These are phyloP conservation scores for Nematocida sp. DNA, from an alignment of 371 early-diverging fungal species.

Conservation along the genomic window DNA sequence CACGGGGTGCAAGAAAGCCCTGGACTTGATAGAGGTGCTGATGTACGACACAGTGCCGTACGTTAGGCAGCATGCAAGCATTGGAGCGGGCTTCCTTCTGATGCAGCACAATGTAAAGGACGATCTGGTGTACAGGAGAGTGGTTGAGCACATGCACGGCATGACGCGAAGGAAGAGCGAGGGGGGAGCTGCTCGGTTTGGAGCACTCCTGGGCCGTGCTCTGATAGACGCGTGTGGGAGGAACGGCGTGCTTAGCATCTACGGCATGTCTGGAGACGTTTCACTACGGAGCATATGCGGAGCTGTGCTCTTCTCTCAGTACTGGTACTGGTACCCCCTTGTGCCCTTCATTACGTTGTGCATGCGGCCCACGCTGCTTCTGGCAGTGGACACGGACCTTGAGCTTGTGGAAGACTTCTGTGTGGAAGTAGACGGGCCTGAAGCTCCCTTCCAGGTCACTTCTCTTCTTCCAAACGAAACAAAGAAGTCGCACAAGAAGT, in stretches of 20 bases:
- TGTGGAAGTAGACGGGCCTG: conserved; percentile 36
- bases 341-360: conserved; percentile 52
- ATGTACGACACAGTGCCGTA: conserved; percentile 87
- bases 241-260: conserved; percentile 82
- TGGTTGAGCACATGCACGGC: conserved; percentile 72
- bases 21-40: conserved; percentile 89
- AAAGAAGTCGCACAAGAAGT: conserved; percentile 35
- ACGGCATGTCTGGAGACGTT: conserved; percentile 75
- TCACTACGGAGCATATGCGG: conserved; percentile 87
- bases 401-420: conserved; percentile 13
- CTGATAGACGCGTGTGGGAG: conserved; percentile 85
- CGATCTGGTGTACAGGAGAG: conserved; percentile 70
- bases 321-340: conserved; percentile 98
- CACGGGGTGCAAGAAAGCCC: conserved; percentile 78
- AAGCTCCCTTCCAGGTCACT: conserved; percentile 6
- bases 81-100: conserved; percentile 88
- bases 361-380: conserved; percentile 53
- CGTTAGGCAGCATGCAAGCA: conserved; percentile 92
- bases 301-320: conserved; percentile 87
- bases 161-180: conserved; percentile 82
- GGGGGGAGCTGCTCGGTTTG: conserved; percentile 84
- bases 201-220: conserved; percentile 89
- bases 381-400: conserved; percentile 44
- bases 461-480: conserved; percentile 1
- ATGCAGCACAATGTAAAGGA: conserved; percentile 83